A percentile compares a stretch with the other conserved stretches of the same genome.
phyloP scores from a whole-genome alignment of 2,329 filamentous ascomycete species.

The Ophiostoma ulmi region DNA sequence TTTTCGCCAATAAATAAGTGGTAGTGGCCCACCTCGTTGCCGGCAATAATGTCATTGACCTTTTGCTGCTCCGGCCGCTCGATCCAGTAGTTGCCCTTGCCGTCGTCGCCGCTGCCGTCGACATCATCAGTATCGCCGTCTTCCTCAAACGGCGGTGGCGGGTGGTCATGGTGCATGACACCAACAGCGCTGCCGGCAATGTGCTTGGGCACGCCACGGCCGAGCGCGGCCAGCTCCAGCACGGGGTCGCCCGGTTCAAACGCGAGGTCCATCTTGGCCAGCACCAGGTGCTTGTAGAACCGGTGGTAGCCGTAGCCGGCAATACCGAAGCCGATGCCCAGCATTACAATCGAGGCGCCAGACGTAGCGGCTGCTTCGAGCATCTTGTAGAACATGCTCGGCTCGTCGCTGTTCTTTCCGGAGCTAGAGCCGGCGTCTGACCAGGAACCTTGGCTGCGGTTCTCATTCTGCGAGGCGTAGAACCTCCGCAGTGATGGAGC shows the following conservation, averaged over 20 bases:
- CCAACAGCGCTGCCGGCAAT: slow-evolving; percentile 25
- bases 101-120: slow-evolving; percentile 15
- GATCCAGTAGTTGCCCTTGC: slow-evolving; percentile 65
- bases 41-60: slow-evolving; percentile 78
- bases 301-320: slow-evolving; percentile 75
- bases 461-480: background rate
- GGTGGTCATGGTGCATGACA: slow-evolving; percentile 11
- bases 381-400: slow-evolving; percentile 48
- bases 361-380: slow-evolving; percentile 70
- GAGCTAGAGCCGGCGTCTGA: background rate
- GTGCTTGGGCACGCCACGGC: slow-evolving; percentile 47
- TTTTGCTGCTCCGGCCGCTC: slow-evolving; percentile 72
- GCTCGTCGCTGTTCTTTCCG: background rate
- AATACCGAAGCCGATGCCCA: slow-evolving; percentile 59
- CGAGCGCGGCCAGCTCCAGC: slow-evolving; percentile 68
- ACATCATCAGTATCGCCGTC: slow-evolving; percentile 35
- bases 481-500: background rate
- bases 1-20: slow-evolving; percentile 91
- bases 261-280: slow-evolving; percentile 88
- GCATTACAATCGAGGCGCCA: slow-evolving; percentile 65
- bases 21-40: slow-evolving; percentile 72
- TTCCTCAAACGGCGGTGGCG: background rate
- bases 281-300: slow-evolving; percentile 81
- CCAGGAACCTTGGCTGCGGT: background rate
- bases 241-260: slow-evolving; percentile 91